These are phyloP conservation scores for Syzygium grande DNA, from an alignment of 345 rosid species.

Conservation along the genomic window DNA sequence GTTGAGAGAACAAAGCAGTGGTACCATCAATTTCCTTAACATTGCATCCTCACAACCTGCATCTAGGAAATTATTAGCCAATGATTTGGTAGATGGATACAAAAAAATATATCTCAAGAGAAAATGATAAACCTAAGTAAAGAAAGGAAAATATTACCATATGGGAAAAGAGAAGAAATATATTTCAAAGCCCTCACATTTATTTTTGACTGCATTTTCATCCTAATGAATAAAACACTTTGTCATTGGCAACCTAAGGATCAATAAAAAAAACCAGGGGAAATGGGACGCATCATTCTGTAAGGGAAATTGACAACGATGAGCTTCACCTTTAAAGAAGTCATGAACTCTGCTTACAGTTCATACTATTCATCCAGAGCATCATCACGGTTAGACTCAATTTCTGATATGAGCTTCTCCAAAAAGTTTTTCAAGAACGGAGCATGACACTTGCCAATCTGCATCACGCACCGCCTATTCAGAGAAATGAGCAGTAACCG, in stretches of 20 bases:
- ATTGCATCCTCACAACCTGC: conserved; percentile 33
- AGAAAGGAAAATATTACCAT: conserved; percentile 20
- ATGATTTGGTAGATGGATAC: background rate
- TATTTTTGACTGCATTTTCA: conserved; percentile 20
- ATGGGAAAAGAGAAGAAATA: conserved; percentile 68
- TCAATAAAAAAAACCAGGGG: background rate
- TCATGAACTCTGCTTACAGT: conserved; percentile 42
- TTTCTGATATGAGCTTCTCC: conserved; percentile 66
- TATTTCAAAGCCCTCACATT: conserved; percentile 46
- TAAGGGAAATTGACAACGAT: background rate
- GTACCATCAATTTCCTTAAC: conserved; percentile 44
- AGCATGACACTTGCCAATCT: conserved; percentile 41
- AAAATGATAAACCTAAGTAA: background rate
- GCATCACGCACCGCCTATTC: background rate
- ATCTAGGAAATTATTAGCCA: background rate
- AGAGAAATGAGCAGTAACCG: background rate
- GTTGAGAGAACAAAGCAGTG: conserved; percentile 62
- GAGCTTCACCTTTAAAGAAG: conserved; percentile 43
- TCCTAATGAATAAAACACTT: conserved; percentile 23
- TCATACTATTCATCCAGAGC: conserved; percentile 70
- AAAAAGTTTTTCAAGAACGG: conserved; percentile 42
- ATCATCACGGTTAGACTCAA: conserved; percentile 41
- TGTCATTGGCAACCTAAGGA: background rate
- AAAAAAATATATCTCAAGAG: background rate
- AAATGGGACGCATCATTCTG: background rate